phyloP scores from a whole-genome alignment of 208 protist species.

The Trypanosoma brucei region DNA sequence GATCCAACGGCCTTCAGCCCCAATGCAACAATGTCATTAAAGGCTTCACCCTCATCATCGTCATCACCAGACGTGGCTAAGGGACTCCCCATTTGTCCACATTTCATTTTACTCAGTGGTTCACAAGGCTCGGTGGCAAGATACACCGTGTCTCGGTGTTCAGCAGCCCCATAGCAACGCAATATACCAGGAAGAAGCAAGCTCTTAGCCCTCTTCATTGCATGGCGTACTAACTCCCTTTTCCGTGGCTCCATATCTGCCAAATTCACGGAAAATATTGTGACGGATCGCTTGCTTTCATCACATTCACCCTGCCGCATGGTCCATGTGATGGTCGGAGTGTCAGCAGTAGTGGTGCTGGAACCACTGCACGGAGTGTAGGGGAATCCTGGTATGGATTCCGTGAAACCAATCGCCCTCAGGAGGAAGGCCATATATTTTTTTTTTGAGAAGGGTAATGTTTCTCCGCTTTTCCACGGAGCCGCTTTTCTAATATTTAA shows the following conservation, averaged over 20 bases:
- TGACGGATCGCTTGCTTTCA: constrained; percentile 43
- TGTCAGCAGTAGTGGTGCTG: constrained; percentile 1
- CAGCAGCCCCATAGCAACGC: constrained; percentile 56
- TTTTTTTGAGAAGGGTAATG: too few relatives aligned
- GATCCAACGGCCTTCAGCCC: constrained; percentile 48
- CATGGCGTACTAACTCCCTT: constrained; percentile 48
- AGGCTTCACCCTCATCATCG: constrained; percentile 17
- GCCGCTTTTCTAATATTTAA: too few relatives aligned
- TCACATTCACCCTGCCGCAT: constrained; percentile 34
- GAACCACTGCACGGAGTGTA: constrained; percentile 31
- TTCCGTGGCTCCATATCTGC: constrained; percentile 4
- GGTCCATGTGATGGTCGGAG: constrained; percentile 41
- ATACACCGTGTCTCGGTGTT: constrained; percentile 73
- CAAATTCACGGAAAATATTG: constrained; percentile 52
- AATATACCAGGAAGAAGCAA: constrained; percentile 73
- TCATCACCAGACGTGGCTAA: not conserved
- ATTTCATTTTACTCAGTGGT: constrained; percentile 42
- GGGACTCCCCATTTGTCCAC: not conserved
- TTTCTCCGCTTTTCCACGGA: too few relatives aligned
- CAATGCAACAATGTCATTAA: constrained; percentile 49
- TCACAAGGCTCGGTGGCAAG: constrained; percentile 77
- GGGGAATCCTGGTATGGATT: constrained; percentile 68
- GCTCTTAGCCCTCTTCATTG: constrained; percentile 68
- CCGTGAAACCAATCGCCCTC: constrained; percentile 64
- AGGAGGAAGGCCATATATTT: constrained; percentile 56